Conservation (phyloP, 805 yeast species). For the Blastobotrys attinorum region DNA sequence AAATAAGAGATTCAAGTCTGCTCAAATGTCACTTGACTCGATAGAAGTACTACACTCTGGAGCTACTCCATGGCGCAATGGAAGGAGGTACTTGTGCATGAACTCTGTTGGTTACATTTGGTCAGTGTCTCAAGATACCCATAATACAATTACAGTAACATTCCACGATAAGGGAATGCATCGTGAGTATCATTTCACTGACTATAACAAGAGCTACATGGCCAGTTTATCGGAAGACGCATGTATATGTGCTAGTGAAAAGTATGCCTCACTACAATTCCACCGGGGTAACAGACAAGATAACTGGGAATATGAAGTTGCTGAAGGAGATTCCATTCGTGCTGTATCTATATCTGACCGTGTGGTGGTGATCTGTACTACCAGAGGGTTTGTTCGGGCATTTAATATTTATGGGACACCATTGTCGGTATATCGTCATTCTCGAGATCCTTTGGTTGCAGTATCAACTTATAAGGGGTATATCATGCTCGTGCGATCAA, state of each 20-base stretch:
- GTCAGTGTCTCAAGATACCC: constrained; percentile 54
- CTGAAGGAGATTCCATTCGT: constrained; percentile 52
- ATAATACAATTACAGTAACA: constrained; percentile 70
- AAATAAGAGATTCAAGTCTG: neutral
- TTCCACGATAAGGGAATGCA: constrained; percentile 74
- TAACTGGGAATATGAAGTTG: constrained; percentile 52
- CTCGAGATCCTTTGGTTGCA: constrained; percentile 64
- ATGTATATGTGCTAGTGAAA: constrained; percentile 47
- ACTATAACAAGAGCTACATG: constrained; percentile 59
- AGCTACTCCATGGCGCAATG: constrained; percentile 69
- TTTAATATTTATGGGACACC: constrained; percentile 72
- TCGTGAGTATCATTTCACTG: constrained; percentile 81
- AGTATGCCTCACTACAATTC: constrained; percentile 51
- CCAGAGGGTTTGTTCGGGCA: constrained; percentile 62
- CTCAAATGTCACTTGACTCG: neutral
- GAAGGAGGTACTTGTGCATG: constrained; percentile 72
- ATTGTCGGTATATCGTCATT: constrained; percentile 47
- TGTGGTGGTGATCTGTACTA: constrained; percentile 61
- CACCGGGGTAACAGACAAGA: constrained; percentile 51
- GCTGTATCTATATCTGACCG: constrained; percentile 59
- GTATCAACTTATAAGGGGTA: constrained; percentile 54
- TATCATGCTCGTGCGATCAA: constrained; percentile 44
- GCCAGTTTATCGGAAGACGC: constrained; percentile 68
- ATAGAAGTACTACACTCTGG: constrained; percentile 72
- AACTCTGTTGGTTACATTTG: constrained; percentile 76